A percentile compares a stretch with the other conserved stretches of the same genome.
Conservation (phyloP, 2,329 filamentous ascomycete species). For the Alternaria sp. region DNA sequence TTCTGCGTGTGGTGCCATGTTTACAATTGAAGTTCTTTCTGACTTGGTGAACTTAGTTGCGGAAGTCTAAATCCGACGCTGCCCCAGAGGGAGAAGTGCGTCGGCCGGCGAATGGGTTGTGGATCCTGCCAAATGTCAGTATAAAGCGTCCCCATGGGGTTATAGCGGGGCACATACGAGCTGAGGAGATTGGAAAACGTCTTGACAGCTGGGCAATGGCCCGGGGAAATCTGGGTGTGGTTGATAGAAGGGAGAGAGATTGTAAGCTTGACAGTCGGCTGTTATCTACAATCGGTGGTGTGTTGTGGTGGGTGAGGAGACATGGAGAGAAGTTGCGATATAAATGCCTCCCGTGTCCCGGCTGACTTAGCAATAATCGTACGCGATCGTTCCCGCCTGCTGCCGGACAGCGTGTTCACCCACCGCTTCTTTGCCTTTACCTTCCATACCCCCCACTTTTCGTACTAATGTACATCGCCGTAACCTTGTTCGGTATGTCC, state of each 20-base stretch:
- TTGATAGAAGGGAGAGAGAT: slow-evolving; percentile 18
- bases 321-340: slow-evolving; percentile 18
- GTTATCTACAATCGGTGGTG: slow-evolving; percentile 12
- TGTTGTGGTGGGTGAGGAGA: slow-evolving; percentile 15
- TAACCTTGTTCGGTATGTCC: slow-evolving; percentile 5
- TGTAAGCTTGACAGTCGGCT: slow-evolving; percentile 16
- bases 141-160: slow-evolving; percentile 9
- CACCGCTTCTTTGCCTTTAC: slow-evolving; percentile 42
- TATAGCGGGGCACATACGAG: slow-evolving; percentile 71
- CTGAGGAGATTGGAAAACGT: slow-evolving; percentile 99
- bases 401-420: slow-evolving; percentile 37
- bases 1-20: slow-evolving; percentile 95
- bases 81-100: slow-evolving; percentile 88
- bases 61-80: slow-evolving; percentile 68
- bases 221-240: slow-evolving; percentile 38
- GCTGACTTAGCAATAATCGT: slow-evolving; percentile 32
- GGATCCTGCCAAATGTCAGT: slow-evolving; percentile 67
- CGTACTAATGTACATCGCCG: slow-evolving; percentile 28
- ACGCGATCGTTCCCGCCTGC: slow-evolving; percentile 31
- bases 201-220: slow-evolving; percentile 72
- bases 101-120: slow-evolving; percentile 97
- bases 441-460: slow-evolving; percentile 32
- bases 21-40: slow-evolving; percentile 44
- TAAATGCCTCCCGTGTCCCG: slow-evolving; percentile 29
- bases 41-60: slow-evolving; percentile 45